A percentile compares a stretch with the other conserved stretches of the same genome.
Evolutionary conservation across 176 grass and related monocot species (phyloP).

Genomic region (Melocanna baccifera): DNA sequence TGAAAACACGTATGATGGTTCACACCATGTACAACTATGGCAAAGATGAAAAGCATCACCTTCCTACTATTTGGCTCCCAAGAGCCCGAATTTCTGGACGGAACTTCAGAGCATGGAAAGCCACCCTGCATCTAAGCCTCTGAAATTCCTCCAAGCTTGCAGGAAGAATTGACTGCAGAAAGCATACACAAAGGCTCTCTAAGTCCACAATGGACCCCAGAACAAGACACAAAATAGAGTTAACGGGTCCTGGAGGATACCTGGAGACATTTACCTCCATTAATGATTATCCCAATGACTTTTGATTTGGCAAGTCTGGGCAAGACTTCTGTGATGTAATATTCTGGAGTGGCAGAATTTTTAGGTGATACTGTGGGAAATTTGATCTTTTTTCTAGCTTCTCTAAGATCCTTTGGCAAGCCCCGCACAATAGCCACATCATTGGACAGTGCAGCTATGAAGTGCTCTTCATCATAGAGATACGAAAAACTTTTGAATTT

Average conservation of each 20-base stretch:
- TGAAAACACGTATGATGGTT: not conserved
- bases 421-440: conserved; percentile 73
- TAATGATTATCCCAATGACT: conserved; percentile 85
- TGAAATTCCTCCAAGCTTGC: conserved; percentile 78
- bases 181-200: conserved; percentile 3
- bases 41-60: conserved; percentile 45
- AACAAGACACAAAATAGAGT: too few species aligned
- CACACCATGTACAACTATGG: not conserved
- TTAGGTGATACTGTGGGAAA: conserved; percentile 90
- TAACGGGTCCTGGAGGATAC: too few species aligned
- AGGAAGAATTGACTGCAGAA: conserved; percentile 78
- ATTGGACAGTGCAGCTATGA: conserved; percentile 68
- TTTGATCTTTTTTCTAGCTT: conserved; percentile 86
- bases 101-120: conserved; percentile 88
- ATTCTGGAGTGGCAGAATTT: conserved; percentile 61
- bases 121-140: conserved; percentile 86
- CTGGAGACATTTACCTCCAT: not conserved
- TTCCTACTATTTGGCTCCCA: conserved; percentile 71
- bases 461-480: conserved; percentile 88
- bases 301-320: conserved; percentile 84
- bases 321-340: conserved; percentile 71
- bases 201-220: conserved; percentile 8
- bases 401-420: conserved; percentile 80
- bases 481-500: conserved; percentile 99
- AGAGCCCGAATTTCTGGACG: conserved; percentile 75